Evolutionary conservation across 192 early-diverging fungal species (phyloP).

Genomic region (Thamnidium elegans): DNA sequence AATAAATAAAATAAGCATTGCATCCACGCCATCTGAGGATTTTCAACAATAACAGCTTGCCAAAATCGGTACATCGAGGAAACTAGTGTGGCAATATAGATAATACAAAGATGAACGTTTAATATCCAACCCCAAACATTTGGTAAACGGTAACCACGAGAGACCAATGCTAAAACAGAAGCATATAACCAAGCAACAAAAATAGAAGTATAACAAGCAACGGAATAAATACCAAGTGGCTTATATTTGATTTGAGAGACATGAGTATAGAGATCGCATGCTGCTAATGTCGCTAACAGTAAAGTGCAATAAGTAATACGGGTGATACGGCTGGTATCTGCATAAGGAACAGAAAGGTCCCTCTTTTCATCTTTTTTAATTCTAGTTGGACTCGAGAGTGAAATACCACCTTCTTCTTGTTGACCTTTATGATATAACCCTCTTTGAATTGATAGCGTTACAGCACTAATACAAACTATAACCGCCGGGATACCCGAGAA

Average conservation of each 20-base stretch:
- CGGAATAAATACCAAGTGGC: background rate
- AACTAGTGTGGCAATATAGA: background rate
- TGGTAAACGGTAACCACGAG: conserved; percentile 21
- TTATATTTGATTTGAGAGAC: background rate
- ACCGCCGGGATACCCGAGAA: background rate
- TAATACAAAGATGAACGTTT: conserved; percentile 29
- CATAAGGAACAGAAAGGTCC: background rate
- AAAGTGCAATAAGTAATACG: conserved; percentile 4
- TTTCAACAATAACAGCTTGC: background rate
- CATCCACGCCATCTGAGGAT: background rate
- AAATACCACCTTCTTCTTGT: background rate
- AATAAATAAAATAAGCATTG: conserved; percentile 1
- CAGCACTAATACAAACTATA: conserved; percentile 2
- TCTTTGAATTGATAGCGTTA: conserved; percentile 13
- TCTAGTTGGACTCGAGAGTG: background rate
- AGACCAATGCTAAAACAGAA: conserved; percentile 9
- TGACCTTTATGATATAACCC: conserved; percentile 3
- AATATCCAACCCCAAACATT: conserved; percentile 29
- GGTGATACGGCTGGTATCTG: background rate
- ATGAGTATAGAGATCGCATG: background rate
- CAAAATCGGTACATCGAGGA: background rate
- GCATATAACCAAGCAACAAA: conserved; percentile 27
- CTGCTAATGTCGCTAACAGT: background rate
- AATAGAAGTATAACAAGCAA: background rate
- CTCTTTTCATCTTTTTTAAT: background rate